Conservation (phyloP, 495 filamentous ascomycete species). For the Tricharina praecox region DNA sequence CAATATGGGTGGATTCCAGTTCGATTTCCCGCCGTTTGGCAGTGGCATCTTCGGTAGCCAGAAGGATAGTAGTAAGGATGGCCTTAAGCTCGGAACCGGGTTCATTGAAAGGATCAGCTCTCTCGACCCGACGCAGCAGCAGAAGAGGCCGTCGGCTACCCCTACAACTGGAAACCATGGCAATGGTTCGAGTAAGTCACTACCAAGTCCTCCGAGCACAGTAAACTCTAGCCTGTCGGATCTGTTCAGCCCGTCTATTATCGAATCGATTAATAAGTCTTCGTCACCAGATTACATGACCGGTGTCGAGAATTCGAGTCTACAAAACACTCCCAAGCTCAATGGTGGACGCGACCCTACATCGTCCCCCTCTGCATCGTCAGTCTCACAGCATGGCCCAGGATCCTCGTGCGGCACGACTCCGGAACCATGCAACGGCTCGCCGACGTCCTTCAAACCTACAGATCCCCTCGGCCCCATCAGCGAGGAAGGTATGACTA, state of each 20-base stretch:
- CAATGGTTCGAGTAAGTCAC: conserved; percentile 20
- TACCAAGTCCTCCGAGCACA: conserved; percentile 1
- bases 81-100: conserved; percentile 8
- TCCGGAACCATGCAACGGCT: conserved; percentile 39
- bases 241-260: conserved; percentile 34
- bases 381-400: conserved; percentile 45
- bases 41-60: conserved; percentile 15
- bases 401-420: conserved; percentile 78
- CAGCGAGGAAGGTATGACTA: conserved; percentile 20
- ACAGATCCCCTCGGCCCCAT: conserved; percentile 36
- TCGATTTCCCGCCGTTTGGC: conserved; percentile 90
- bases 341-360: conserved; percentile 27
- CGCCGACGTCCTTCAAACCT: conserved; percentile 10
- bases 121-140: conserved; percentile 20
- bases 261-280: conserved; percentile 29
- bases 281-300: conserved; percentile 23
- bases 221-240: conserved; percentile 22
- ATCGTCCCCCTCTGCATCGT: conserved; percentile 44
- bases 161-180: conserved; percentile 8
- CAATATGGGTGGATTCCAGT: conserved; percentile 42
- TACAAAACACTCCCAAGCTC: conserved; percentile 21
- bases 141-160: conserved; percentile 12
- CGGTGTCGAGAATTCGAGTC: conserved; percentile 9
- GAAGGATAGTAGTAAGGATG: conserved; percentile 6
- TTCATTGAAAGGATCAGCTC: conserved; percentile 20